These are phyloP conservation scores for Penicillium soppii DNA, from an alignment of 495 filamentous ascomycete species.

Conservation along the genomic window DNA sequence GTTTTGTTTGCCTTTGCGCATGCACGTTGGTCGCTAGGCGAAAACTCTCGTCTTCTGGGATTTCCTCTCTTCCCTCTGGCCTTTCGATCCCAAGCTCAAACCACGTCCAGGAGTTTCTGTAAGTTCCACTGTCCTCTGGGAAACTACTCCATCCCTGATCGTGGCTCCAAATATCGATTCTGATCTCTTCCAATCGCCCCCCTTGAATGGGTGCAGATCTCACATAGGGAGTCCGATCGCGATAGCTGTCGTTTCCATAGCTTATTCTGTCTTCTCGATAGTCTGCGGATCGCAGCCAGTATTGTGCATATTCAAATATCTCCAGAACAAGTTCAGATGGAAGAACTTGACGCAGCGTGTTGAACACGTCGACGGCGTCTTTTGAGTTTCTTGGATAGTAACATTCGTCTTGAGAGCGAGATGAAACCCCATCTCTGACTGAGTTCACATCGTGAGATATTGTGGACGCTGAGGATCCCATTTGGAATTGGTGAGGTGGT, in stretches of 20 bases:
- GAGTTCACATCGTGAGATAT: neutral
- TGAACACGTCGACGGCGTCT: neutral
- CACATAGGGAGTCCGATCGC: neutral
- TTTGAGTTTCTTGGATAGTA: neutral
- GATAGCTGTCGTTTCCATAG: neutral
- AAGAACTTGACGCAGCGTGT: neutral
- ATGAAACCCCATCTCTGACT: neutral
- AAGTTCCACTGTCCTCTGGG: constrained; percentile 29
- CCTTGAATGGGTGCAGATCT: constrained; percentile 1
- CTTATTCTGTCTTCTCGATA: neutral
- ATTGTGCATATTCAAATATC: neutral
- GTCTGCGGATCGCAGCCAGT: neutral
- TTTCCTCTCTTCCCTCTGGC: constrained; percentile 18
- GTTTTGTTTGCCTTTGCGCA: neutral
- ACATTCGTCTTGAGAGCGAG: neutral
- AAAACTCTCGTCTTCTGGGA: neutral
- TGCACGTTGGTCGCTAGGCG: constrained; percentile 5
- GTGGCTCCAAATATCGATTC: constrained; percentile 52
- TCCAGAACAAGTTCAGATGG: constrained; percentile 5
- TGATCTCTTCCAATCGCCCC: constrained; percentile 41
- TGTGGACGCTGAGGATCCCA: constrained; percentile 1
- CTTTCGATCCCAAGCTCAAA: constrained; percentile 58
- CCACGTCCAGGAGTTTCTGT: constrained; percentile 53
- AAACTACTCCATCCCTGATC: constrained; percentile 58
- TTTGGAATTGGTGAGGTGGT: neutral